Evolutionary conservation across 306 rosid genomes (phyloP).

Genomic region (Trifolium fragiferum): DNA sequence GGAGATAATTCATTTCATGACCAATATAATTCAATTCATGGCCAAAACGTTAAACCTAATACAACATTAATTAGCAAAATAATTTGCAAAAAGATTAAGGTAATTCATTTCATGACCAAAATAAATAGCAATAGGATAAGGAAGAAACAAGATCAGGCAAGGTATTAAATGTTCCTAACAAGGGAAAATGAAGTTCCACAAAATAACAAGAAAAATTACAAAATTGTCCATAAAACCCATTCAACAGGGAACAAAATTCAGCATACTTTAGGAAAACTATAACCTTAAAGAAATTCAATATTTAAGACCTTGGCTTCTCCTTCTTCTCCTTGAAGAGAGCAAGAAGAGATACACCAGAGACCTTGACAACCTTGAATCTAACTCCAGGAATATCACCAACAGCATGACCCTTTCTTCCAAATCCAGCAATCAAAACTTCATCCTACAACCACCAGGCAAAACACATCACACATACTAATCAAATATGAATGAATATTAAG

Average conservation of each 20-base stretch:
- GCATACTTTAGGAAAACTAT: slow-evolving; percentile 19
- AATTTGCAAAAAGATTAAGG: too few species aligned
- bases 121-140: neutral
- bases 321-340: slow-evolving; percentile 93
- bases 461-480: neutral
- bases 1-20: too few species aligned
- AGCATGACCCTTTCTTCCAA: slow-evolving; percentile 80
- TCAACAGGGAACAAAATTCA: slow-evolving; percentile 30
- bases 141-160: neutral
- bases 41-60: too few species aligned
- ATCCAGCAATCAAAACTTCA: slow-evolving; percentile 85
- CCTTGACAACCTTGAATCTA: slow-evolving; percentile 81
- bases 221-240: slow-evolving; percentile 43
- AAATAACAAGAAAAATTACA: slow-evolving; percentile 32
- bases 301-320: slow-evolving; percentile 78
- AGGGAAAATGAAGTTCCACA: slow-evolving; percentile 15
- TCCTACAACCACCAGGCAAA: slow-evolving; percentile 52
- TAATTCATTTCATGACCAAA: neutral
- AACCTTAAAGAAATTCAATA: neutral
- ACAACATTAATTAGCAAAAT: too few species aligned
- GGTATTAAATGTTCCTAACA: neutral
- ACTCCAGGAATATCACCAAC: slow-evolving; percentile 96
- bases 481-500: neutral
- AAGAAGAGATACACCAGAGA: slow-evolving; percentile 69
- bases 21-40: too few species aligned